Evolutionary conservation across 345 rosid genomes (phyloP).

Genomic region (Salix caprea): DNA sequence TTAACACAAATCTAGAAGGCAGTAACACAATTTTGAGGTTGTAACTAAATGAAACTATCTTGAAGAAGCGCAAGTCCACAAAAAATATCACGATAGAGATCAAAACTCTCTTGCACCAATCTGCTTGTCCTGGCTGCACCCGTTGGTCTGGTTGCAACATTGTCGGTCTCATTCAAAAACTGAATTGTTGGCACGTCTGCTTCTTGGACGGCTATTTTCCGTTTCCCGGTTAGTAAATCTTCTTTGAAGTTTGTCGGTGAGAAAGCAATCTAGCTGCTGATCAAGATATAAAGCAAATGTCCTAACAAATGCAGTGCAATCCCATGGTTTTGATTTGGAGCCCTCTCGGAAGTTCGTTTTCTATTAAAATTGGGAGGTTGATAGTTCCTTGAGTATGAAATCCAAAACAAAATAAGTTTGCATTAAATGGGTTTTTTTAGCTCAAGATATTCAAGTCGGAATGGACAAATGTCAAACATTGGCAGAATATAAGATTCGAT

Average conservation of each 20-base stretch:
- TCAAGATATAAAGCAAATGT: slow-evolving; percentile 63
- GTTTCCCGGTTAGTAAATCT: slow-evolving; percentile 27
- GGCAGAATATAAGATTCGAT: no score
- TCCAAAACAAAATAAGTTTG: no score
- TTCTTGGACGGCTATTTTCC: neutral
- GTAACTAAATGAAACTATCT: slow-evolving; percentile 71
- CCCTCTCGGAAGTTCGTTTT: slow-evolving; percentile 48
- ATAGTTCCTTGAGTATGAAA: no score
- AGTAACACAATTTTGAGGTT: slow-evolving; percentile 49
- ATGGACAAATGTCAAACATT: no score
- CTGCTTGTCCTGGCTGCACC: slow-evolving; percentile 54
- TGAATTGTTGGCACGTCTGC: slow-evolving; percentile 24
- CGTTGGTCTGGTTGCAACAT: slow-evolving; percentile 50
- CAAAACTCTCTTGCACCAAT: slow-evolving; percentile 74
- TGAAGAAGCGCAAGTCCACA: slow-evolving; percentile 57
- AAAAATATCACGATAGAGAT: slow-evolving; percentile 63
- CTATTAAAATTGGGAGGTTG: no score
- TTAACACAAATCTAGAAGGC: slow-evolving; percentile 61
- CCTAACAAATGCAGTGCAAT: slow-evolving; percentile 59
- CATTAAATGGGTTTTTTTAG: no score
- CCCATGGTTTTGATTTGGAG: slow-evolving; percentile 71
- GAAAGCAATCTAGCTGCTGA: slow-evolving; percentile 64
- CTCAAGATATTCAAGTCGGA: no score
- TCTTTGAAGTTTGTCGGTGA: slow-evolving; percentile 61
- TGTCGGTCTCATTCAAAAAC: slow-evolving; percentile 60